Evolutionary conservation across 1,284 basidiomycete species (phyloP), one percentile per base, ranked within the genome.

Genomic region (Melampsora larici-populina): DNA sequence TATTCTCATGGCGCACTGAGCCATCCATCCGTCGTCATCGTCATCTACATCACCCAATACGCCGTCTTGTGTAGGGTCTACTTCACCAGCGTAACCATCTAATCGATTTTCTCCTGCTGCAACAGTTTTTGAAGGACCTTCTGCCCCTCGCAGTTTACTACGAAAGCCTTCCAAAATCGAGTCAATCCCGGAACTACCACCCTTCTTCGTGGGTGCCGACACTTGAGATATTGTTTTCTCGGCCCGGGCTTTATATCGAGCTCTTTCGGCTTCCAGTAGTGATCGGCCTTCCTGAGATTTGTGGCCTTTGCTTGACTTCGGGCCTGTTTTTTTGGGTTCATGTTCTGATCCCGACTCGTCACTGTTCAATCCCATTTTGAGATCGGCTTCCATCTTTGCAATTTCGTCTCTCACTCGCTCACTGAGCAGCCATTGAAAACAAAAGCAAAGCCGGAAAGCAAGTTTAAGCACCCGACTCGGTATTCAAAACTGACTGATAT

Each of bases 301-400:
- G 49, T 76, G 66, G 21, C 51, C 31, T 68, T 76, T 76, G 13
- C 64, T 60, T n/a, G 63, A 33, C 36, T 74, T 74, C n/a, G 55
- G 24, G 40, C 24, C 21, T 15, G 24, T 48, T 72, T 72, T 72
- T n/a, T 63, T 21, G 43, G 13, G 21, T 51, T 68, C 73, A 58
- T 58, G 36, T 11, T 76, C 73, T 33, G 65, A 48, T 24, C 64
- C 73, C 24, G 65, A 76, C 26, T 62, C 73, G 60, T 48, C 48
- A 55, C 65, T 43, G 15, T 68, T 76, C 21, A 49, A 43, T 24
- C 65, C 49, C 80, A 88, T 90, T 33, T 91, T 89, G 77, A 97
- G 91, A 72, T 94, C 91, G 3, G 89, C 90, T 84, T 97, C 92
- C 88, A 97, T 92, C 80, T 88, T 89, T 81, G 89, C 90, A 77